Percentiles rank a stretch among this genome's conserved stretches.
phyloP scores from a whole-genome alignment of 768 basidiomycete species.

The Podaxis sp. region DNA sequence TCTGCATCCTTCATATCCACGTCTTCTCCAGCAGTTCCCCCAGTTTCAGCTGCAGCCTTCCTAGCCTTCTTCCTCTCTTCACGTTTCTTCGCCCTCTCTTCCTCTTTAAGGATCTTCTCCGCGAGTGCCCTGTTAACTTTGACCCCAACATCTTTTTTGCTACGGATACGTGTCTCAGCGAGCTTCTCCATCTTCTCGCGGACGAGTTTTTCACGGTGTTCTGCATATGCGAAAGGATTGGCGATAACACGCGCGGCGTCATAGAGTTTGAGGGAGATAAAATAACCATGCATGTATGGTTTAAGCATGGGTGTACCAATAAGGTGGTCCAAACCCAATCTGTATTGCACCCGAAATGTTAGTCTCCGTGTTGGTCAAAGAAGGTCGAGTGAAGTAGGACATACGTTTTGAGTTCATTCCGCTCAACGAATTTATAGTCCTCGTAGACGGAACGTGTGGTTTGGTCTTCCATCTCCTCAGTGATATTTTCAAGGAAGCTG shows the following conservation, averaged over 20 bases:
- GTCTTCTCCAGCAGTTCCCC: slow-evolving; percentile 34
- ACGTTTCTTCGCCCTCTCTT: slow-evolving; percentile 57
- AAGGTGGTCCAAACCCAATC: slow-evolving; percentile 93
- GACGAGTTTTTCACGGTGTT: slow-evolving; percentile 88
- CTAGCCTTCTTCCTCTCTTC: slow-evolving; percentile 54
- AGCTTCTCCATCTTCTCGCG: slow-evolving; percentile 90
- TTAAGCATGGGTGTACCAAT: slow-evolving; percentile 94
- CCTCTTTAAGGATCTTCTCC: slow-evolving; percentile 72
- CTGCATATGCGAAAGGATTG: slow-evolving; percentile 94
- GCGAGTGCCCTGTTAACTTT: slow-evolving; percentile 84
- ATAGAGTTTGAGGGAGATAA: slow-evolving; percentile 93
- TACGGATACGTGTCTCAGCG: slow-evolving; percentile 88
- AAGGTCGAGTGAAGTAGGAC: slow-evolving; percentile 29
- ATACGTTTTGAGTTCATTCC: slow-evolving; percentile 80
- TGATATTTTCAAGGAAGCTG: slow-evolving; percentile 96
- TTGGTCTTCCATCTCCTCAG: slow-evolving; percentile 97
- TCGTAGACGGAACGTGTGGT: slow-evolving; percentile 79
- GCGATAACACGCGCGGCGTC: slow-evolving; percentile 93
- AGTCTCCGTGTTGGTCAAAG: not conserved
- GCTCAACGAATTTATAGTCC: slow-evolving; percentile 97
- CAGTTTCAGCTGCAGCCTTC: slow-evolving; percentile 25
- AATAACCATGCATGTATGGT: slow-evolving; percentile 99
- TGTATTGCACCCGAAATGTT: slow-evolving; percentile 27
- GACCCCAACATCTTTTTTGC: slow-evolving; percentile 67
- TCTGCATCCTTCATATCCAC: slow-evolving; percentile 33